Percentiles rank a stretch among this genome's conserved stretches.
These are phyloP conservation scores for Phytophthora lateralis DNA, from an alignment of 352 stramenopile genomes.

Conservation along the genomic window DNA sequence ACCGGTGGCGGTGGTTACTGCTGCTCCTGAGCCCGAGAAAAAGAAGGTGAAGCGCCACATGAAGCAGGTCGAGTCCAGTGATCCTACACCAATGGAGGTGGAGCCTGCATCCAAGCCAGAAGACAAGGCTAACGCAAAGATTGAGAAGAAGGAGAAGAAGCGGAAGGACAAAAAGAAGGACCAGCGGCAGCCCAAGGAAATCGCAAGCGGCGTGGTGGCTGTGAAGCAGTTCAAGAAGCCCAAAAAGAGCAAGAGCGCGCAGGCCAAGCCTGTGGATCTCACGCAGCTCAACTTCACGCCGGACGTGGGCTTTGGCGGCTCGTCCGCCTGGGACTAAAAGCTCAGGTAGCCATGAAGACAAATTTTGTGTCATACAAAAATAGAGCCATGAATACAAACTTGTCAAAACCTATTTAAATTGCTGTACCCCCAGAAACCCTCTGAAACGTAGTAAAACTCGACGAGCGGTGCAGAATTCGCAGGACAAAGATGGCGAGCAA, in stretches of 20 bases:
- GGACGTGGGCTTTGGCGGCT: constrained; percentile 68
- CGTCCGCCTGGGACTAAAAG: constrained; percentile 73
- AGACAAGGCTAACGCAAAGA: constrained; percentile 20
- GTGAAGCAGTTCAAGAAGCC: constrained; percentile 83
- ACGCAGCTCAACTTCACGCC: constrained; percentile 67
- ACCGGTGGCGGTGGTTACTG: constrained; percentile 2
- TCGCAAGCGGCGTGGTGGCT: constrained; percentile 74
- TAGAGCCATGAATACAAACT: background rate
- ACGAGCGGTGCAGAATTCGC: constrained; percentile 28
- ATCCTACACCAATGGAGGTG: constrained; percentile 29
- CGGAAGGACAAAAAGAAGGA: constrained; percentile 48
- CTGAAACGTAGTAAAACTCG: background rate
- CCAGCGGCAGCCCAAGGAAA: constrained; percentile 60
- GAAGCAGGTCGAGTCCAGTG: constrained; percentile 14
- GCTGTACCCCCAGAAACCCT: constrained; percentile 6
- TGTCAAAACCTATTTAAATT: no score
- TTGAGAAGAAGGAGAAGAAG: constrained; percentile 45
- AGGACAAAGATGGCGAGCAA: constrained; percentile 64
- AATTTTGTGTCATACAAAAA: constrained; percentile 4
- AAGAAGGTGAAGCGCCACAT: constrained; percentile 31
- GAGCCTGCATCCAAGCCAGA: constrained; percentile 20
- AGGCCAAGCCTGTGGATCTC: constrained; percentile 50
- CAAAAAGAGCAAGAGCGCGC: constrained; percentile 43
- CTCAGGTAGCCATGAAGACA: constrained; percentile 1
- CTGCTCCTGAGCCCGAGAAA: constrained; percentile 23